A percentile compares a stretch with the other conserved stretches of the same genome.
Conservation (phyloP, 2,329 filamentous ascomycete genomes). For the Xylaria sp. region DNA sequence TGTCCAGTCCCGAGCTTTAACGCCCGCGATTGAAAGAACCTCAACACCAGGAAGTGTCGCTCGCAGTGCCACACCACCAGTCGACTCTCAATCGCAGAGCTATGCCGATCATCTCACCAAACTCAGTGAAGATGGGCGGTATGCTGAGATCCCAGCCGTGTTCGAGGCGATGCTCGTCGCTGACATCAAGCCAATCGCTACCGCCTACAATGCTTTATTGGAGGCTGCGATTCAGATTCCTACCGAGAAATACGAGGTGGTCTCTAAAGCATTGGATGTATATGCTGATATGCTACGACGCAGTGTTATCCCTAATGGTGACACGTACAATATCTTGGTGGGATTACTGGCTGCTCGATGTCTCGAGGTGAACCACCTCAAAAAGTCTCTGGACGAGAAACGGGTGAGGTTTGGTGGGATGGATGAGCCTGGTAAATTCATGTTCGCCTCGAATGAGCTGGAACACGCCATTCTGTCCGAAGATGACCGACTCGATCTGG, state of each 20-base stretch:
- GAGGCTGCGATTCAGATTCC: conserved; percentile 86
- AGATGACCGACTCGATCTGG: conserved; percentile 87
- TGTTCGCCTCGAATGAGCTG: conserved; percentile 84
- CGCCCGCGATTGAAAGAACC: conserved; percentile 56
- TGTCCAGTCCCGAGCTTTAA: conserved; percentile 55
- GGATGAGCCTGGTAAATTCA: conserved; percentile 75
- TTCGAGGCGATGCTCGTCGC: conserved; percentile 91
- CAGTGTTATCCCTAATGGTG: conserved; percentile 81
- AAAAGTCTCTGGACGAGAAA: conserved; percentile 81
- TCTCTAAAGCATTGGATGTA: conserved; percentile 91
- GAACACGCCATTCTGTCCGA: conserved; percentile 88
- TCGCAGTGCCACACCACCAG: conserved; percentile 70
- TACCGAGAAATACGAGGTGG: conserved; percentile 80
- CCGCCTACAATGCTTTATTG: conserved; percentile 92
- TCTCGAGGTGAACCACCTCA: conserved; percentile 79
- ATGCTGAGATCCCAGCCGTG: conserved; percentile 87
- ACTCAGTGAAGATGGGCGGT: conserved; percentile 77
- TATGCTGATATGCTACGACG: conserved; percentile 96
- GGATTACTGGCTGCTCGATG: conserved; percentile 83
- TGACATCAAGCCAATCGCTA: conserved; percentile 81
- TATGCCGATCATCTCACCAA: conserved; percentile 84
- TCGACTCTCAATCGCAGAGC: conserved; percentile 72
- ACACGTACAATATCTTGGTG: conserved; percentile 90
- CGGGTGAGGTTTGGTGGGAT: conserved; percentile 79
- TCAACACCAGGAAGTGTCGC: conserved; percentile 59